phyloP scores from a whole-genome alignment of 1,284 basidiomycete genomes.

The Earliella scabrosa region DNA sequence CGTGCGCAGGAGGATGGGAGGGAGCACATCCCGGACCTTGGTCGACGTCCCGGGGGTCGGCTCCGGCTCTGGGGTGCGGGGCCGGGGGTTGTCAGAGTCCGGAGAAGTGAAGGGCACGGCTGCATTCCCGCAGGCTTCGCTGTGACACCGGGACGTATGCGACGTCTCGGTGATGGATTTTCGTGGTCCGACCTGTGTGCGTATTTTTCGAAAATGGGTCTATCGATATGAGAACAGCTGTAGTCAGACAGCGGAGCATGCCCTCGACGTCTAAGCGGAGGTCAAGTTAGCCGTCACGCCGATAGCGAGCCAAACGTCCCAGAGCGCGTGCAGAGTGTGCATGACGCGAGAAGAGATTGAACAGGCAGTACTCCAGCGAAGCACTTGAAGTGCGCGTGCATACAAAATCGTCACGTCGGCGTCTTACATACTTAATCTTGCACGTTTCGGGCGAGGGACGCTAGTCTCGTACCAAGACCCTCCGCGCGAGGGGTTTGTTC shows the following conservation, averaged over 20 bases:
- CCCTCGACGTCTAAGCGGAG: constrained; percentile 79
- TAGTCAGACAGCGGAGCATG: no score
- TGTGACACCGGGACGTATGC: no score
- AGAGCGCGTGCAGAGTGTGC: constrained; percentile 74
- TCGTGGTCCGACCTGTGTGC: no score
- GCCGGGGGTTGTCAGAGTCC: no score
- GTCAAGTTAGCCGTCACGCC: constrained; percentile 76
- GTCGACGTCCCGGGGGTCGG: no score
- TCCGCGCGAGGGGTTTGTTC: no score
- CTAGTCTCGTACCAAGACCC: no score
- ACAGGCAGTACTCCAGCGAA: constrained; percentile 74
- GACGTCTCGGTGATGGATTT: no score
- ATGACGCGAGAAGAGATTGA: constrained; percentile 85
- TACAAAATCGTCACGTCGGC: constrained; percentile 83
- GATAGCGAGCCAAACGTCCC: constrained; percentile 70
- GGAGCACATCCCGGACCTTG: constrained; percentile 40
- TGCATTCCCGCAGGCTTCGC: no score
- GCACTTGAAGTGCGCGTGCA: constrained; percentile 73
- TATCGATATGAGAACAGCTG: constrained; percentile 9
- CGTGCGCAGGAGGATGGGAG: constrained; percentile 53
- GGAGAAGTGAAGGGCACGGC: no score
- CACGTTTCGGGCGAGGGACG: constrained; percentile 55
- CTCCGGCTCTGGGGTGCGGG: no score
- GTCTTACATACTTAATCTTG: constrained; percentile 69
- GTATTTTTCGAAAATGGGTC: no score